A percentile compares a stretch with the other conserved stretches of the same genome.
phyloP scores from a whole-genome alignment of 2,329 filamentous ascomycete species.

The Lanzia echinophila region DNA sequence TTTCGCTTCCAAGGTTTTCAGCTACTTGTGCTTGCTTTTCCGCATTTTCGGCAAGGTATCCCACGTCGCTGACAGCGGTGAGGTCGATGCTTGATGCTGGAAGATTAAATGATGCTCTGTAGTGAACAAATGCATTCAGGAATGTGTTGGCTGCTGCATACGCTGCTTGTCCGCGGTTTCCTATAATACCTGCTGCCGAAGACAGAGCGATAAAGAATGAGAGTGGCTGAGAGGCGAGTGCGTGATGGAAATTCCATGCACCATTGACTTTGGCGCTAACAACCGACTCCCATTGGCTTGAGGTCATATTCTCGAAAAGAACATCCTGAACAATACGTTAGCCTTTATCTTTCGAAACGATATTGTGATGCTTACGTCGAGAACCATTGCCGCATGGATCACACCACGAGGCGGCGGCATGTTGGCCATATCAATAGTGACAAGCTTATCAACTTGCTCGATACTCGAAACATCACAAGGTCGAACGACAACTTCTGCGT shows the following conservation, averaged over 20 bases:
- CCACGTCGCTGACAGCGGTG: conserved; percentile 17
- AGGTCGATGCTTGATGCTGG: conserved; percentile 21
- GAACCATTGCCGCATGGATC: conserved; percentile 26
- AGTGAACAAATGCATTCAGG: conserved; percentile 21
- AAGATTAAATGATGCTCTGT: conserved; percentile 16
- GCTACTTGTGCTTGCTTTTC: conserved; percentile 9
- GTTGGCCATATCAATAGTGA: conserved; percentile 7
- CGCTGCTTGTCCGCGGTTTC: conserved; percentile 28
- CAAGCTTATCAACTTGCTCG: conserved; percentile 14
- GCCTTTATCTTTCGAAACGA: background rate
- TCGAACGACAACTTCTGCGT: conserved; percentile 15
- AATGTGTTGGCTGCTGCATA: conserved; percentile 32
- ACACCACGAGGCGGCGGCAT: conserved; percentile 21
- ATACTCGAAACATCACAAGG: conserved; percentile 17
- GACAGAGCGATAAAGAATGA: conserved; percentile 31
- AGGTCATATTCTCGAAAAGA: conserved; percentile 25
- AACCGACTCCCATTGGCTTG: conserved; percentile 30
- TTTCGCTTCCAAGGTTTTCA: conserved; percentile 16
- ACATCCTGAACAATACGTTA: conserved; percentile 13
- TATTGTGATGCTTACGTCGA: conserved; percentile 12
- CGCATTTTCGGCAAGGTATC: conserved; percentile 29
- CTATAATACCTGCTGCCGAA: conserved; percentile 18
- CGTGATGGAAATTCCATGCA: conserved; percentile 23
- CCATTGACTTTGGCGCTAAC: conserved; percentile 32
- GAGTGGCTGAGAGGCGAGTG: conserved; percentile 17